phyloP scores from a whole-genome alignment of 768 basidiomycete species.

The Terana coerulea region DNA sequence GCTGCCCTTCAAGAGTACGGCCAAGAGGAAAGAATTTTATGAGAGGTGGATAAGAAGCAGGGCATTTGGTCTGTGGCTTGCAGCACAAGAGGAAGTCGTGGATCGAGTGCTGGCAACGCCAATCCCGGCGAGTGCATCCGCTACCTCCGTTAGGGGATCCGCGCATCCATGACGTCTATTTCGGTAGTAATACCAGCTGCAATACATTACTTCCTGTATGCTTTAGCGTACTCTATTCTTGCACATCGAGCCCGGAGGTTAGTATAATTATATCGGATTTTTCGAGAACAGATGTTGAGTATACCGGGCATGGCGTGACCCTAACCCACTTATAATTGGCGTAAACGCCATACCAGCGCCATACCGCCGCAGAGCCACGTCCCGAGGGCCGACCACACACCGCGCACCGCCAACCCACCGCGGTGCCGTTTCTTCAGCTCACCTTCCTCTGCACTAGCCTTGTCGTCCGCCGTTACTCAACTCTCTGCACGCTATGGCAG shows the following conservation, averaged over 20 bases:
- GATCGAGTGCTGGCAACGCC: conserved; percentile 42
- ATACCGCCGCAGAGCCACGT: conserved; percentile 5
- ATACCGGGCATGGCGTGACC: too few species aligned
- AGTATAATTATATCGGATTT: too few species aligned
- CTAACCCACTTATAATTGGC: too few species aligned
- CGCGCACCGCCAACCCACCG: not conserved
- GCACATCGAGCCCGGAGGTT: too few species aligned
- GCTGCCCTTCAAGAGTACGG: conserved; percentile 68
- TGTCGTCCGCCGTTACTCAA: not conserved
- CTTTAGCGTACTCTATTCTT: too few species aligned
- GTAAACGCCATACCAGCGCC: conserved; percentile 4
- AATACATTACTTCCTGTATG: too few species aligned
- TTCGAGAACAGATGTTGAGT: too few species aligned
- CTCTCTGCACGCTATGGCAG: conserved; percentile 19
- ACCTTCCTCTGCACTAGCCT: not conserved
- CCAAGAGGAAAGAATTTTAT: conserved; percentile 70
- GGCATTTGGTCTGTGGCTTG: conserved; percentile 78
- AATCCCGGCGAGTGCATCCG: not conserved
- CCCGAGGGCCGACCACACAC: not conserved
- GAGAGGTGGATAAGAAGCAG: conserved; percentile 72
- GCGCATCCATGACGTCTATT: too few species aligned
- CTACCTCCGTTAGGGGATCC: too few species aligned
- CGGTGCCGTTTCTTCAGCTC: not conserved
- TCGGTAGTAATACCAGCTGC: too few species aligned
- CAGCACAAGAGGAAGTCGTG: conserved; percentile 70